Conservation (phyloP, 805 yeast genomes). For the Yarrowia porcina region DNA sequence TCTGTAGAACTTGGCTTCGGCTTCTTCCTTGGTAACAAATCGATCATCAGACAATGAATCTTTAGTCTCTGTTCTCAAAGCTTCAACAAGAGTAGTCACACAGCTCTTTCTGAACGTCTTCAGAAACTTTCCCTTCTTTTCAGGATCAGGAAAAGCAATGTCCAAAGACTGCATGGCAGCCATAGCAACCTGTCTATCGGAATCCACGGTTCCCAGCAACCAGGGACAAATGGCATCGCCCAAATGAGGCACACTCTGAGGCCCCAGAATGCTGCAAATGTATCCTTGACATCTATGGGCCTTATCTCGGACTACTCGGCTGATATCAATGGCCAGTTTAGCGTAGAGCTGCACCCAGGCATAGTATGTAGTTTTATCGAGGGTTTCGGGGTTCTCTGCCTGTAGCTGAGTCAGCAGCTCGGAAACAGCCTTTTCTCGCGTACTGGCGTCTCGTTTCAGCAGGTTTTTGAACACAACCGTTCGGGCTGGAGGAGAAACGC, state of each 20-base stretch:
- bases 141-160: slow-evolving; percentile 54
- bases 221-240: slow-evolving; percentile 71
- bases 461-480: slow-evolving; percentile 70
- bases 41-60: slow-evolving; percentile 74
- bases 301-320: slow-evolving; percentile 57
- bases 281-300: slow-evolving; percentile 65
- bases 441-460: slow-evolving; percentile 74
- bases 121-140: slow-evolving; percentile 58
- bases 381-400: slow-evolving; percentile 34
- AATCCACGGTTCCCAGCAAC: slow-evolving; percentile 68
- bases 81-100: slow-evolving; percentile 51
- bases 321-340: slow-evolving; percentile 67
- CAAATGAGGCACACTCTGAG: slow-evolving; percentile 59
- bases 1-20: slow-evolving; percentile 59
- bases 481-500: slow-evolving; percentile 47
- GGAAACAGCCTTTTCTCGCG: slow-evolving; percentile 72
- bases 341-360: slow-evolving; percentile 75
- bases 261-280: slow-evolving; percentile 51
- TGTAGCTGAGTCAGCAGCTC: slow-evolving; percentile 48
- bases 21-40: slow-evolving; percentile 62
- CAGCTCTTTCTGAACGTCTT: slow-evolving; percentile 54
- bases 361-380: slow-evolving; percentile 62
- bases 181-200: slow-evolving; percentile 58
- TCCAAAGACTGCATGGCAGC: slow-evolving; percentile 49
- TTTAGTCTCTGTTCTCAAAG: slow-evolving; percentile 54